Percentiles rank a stretch among this genome's conserved stretches.
Conservation (phyloP, 179 eudicot species). For the Carnegiea gigantea region DNA sequence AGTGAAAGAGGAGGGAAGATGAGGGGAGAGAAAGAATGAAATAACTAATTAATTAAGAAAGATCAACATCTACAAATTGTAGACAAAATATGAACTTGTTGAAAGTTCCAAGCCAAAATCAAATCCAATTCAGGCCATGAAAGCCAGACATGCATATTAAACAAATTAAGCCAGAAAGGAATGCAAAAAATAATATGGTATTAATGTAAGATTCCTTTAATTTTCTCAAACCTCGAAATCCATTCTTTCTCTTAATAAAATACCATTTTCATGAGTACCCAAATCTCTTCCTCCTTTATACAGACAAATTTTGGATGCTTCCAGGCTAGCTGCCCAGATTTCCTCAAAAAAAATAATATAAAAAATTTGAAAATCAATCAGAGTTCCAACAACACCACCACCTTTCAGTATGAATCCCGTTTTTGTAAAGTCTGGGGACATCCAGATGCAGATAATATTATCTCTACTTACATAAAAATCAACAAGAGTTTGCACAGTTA, state of each 20-base stretch:
- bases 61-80: neutral
- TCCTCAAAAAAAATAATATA: neutral
- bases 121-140: conserved; percentile 1
- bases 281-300: conserved; percentile 25
- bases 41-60: neutral
- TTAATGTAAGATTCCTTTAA: conserved; percentile 48
- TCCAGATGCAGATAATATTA: no score
- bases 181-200: conserved; percentile 19
- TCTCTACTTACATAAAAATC: no score
- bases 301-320: conserved; percentile 48
- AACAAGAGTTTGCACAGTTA: no score
- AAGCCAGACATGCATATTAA: conserved; percentile 3
- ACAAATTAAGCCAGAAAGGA: neutral
- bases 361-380: no score
- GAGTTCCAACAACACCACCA: no score
- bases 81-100: conserved; percentile 22
- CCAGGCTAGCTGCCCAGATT: conserved; percentile 28
- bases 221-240: conserved; percentile 29
- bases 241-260: neutral
- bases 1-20: neutral
- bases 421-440: no score
- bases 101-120: conserved; percentile 36
- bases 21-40: neutral
- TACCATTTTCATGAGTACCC: conserved; percentile 21
- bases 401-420: no score